Conservation (phyloP, 345 rosid species). For the Cardamine occulta region DNA sequence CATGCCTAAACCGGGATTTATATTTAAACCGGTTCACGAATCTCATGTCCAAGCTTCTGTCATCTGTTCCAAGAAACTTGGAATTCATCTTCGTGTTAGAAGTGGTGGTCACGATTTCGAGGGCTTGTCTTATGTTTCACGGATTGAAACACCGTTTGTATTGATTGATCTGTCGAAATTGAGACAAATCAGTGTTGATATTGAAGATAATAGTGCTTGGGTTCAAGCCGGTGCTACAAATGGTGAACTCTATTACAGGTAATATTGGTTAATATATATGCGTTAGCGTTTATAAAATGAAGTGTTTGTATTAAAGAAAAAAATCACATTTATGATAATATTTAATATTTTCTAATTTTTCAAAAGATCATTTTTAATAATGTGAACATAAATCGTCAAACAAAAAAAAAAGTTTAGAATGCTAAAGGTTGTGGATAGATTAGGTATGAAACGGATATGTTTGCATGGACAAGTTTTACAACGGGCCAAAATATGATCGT, state of each 20-base stretch:
- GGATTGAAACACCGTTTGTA: slow-evolving; percentile 53
- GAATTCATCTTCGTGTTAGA: slow-evolving; percentile 54
- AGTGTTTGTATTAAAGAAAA: background rate
- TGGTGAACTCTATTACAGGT: slow-evolving; percentile 57
- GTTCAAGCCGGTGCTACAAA: slow-evolving; percentile 67
- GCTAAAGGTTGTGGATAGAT: too few relatives aligned
- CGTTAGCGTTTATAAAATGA: background rate
- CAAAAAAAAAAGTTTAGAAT: too few relatives aligned
- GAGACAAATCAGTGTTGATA: slow-evolving; percentile 52
- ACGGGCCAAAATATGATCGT: too few relatives aligned
- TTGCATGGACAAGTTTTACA: too few relatives aligned
- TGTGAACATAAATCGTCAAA: too few relatives aligned
- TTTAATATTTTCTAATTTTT: too few relatives aligned
- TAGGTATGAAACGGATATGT: too few relatives aligned
- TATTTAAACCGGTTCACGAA: slow-evolving; percentile 52
- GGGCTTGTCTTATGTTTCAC: slow-evolving; percentile 58
- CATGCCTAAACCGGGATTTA: slow-evolving; percentile 60
- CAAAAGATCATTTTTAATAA: too few relatives aligned
- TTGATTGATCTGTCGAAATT: slow-evolving; percentile 55
- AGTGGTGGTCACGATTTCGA: slow-evolving; percentile 77
- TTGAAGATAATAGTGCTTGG: slow-evolving; percentile 56
- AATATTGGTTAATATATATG: too few relatives aligned
- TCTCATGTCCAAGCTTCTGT: slow-evolving; percentile 66
- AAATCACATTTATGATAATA: too few relatives aligned
- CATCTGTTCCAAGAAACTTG: slow-evolving; percentile 52